Evolutionary conservation across 1,284 basidiomycete genomes (phyloP), one percentile per base, ranked within the genome.

Genomic region (Macrocystidia cucumis): DNA sequence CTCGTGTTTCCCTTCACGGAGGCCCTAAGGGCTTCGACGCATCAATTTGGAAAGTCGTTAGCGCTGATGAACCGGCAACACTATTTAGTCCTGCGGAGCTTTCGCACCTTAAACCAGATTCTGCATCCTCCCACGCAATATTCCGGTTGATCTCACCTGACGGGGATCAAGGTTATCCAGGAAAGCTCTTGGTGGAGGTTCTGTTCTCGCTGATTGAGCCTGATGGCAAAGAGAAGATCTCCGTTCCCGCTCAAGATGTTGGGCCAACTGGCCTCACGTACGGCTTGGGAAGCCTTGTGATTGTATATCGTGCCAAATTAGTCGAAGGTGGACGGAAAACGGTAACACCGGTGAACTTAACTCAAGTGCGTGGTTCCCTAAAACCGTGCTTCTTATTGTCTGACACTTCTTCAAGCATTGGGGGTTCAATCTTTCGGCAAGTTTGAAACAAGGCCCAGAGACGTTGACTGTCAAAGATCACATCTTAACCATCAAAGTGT

Each of bases 361-460:
- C 82, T 4, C 80, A 84, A 67, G 80, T 80, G 44, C 28, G 5
- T 7, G 16, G 23, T 29, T 25, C 32, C 20, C 7, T 16, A n/a
- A 16, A 19, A 18, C 40, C 26, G 35, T 20, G 44, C 17, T 32
- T 37, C 22, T 35, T n/a, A 23, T 9, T 14, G 16, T 30, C 16
- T 22, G 28, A 11, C 3, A 38, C 26, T 37, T 30, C 9, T 30
- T 30, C 3, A 24, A 84, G 78, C 82, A 85, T 50, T 85, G 81
- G 81, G 83, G 82, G 20, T 86, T 85, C 65, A 85, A 86, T 48
- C 69, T 86, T 8, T 76, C 82, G 29, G 80, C 78, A 1, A 82
- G 78, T 43, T 56, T 80, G 22, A 57, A 62, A 31, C 59, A 59
- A 13, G 54, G 48, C n/a, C 44, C 55, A 1, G 59, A 68, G n/a